Evolutionary conservation across 352 stramenopile genomes (phyloP).

Genomic region (Phytophthora ramorum): DNA sequence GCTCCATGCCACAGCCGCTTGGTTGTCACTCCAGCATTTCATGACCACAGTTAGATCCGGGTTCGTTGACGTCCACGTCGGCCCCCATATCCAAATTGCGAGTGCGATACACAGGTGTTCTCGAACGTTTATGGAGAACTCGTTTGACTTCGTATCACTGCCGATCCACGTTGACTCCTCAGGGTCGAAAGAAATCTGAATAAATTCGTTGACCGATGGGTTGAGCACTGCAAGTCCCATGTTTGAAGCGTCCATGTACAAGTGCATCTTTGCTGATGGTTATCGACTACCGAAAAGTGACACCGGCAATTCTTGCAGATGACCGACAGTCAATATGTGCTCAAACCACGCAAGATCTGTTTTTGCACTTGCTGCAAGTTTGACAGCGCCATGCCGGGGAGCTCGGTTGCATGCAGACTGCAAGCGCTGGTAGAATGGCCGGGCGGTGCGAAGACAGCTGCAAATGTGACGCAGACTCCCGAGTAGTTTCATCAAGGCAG

Average conservation of each 20-base stretch:
- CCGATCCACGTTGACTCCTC: neutral
- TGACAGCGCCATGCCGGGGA: constrained; percentile 4
- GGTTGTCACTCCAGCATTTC: neutral
- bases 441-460: constrained; percentile 14
- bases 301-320: neutral
- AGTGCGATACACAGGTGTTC: constrained; percentile 39
- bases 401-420: neutral
- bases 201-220: constrained; percentile 2
- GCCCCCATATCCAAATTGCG: constrained; percentile 22
- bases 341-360: neutral
- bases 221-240: constrained; percentile 6
- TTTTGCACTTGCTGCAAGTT: constrained; percentile 5
- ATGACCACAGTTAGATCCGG: neutral
- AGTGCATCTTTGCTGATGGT: neutral
- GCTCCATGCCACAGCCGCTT: no score
- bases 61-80: neutral
- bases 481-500: constrained; percentile 12
- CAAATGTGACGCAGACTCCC: constrained; percentile 32
- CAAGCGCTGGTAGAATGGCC: neutral
- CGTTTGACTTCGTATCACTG: neutral
- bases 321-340: neutral
- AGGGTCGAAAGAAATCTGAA: constrained; percentile 17
- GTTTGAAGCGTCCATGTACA: constrained; percentile 2
- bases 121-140: constrained; percentile 43
- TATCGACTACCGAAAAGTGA: neutral